phyloP scores from a whole-genome alignment of 352 stramenopile genomes.

The Globisporangium cystogenes region DNA sequence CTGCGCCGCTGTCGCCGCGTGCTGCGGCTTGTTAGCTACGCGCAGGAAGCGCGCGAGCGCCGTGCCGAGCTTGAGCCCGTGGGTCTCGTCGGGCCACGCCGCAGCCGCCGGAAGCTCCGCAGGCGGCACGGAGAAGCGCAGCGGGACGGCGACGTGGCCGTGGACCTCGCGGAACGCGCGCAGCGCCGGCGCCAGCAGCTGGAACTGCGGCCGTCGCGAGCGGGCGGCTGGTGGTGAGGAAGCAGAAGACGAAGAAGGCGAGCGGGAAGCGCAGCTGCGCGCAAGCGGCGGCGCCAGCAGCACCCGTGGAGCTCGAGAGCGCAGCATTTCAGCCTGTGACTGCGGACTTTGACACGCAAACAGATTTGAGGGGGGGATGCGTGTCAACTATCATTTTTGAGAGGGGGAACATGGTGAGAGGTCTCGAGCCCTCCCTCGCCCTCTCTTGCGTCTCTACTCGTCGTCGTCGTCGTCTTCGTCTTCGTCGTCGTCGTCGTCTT shows the following conservation, averaged over 20 bases:
- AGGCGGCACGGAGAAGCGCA: slow-evolving; percentile 24
- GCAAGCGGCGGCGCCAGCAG: not conserved
- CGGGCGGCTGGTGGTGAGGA: no score
- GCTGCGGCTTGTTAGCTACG: slow-evolving; percentile 19
- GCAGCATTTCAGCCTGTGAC: not conserved
- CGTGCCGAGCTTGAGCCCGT: slow-evolving; percentile 35
- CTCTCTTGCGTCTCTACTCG: no score
- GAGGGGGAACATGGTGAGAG: no score
- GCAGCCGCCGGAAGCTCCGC: not conserved
- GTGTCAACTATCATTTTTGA: no score
- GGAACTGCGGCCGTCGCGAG: slow-evolving; percentile 16
- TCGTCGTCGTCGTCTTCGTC: no score
- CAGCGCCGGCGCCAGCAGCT: slow-evolving; percentile 21
- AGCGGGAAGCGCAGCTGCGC: not conserved
- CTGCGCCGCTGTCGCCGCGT: slow-evolving; percentile 14
- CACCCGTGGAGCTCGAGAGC: not conserved
- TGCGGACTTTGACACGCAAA: not conserved
- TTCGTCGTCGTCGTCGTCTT: not conserved
- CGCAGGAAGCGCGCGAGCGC: slow-evolving; percentile 35
- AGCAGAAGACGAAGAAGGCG: not conserved
- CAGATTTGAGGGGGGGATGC: not conserved
- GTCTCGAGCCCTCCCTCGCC: no score
- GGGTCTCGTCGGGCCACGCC: slow-evolving; percentile 20
- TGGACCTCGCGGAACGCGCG: slow-evolving; percentile 27
- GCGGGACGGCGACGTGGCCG: slow-evolving; percentile 25